phyloP scores from a whole-genome alignment of 352 stramenopile species.

The Globisporangium viniferum region DNA sequence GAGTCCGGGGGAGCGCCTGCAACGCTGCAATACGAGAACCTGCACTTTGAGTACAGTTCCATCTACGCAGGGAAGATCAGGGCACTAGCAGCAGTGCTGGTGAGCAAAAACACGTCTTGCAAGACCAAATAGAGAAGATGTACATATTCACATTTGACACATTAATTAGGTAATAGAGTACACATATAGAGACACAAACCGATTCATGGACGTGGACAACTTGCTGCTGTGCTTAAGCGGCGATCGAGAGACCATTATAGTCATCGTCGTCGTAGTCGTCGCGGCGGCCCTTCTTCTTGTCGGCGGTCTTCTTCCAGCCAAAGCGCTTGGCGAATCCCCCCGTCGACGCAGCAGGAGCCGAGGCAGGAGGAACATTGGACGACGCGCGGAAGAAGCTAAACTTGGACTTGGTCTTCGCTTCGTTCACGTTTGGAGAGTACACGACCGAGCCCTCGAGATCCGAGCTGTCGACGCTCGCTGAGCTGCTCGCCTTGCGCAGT shows the following conservation, averaged over 20 bases:
- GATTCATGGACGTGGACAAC: neutral
- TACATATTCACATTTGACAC: constrained; percentile 6
- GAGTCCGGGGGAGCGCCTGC: neutral
- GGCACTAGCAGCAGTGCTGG: constrained; percentile 9
- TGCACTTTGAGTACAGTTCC: constrained; percentile 18
- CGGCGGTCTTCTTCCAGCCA: constrained; percentile 20
- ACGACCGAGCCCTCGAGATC: constrained; percentile 15
- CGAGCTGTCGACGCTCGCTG: constrained; percentile 8
- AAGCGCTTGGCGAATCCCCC: constrained; percentile 19
- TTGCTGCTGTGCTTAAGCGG: neutral
- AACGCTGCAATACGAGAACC: neutral
- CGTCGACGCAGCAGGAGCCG: constrained; percentile 3
- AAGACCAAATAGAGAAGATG: constrained; percentile 2
- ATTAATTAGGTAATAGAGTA: constrained; percentile 15
- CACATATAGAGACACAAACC: constrained; percentile 5
- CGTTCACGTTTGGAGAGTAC: constrained; percentile 14
- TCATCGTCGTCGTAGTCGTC: constrained; percentile 8
- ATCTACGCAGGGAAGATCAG: constrained; percentile 14
- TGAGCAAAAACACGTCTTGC: neutral
- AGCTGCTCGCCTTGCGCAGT: constrained; percentile 19
- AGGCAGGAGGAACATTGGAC: neutral
- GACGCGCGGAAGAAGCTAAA: constrained; percentile 14
- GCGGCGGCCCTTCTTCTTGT: constrained; percentile 11
- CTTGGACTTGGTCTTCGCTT: constrained; percentile 18
- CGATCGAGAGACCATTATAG: constrained; percentile 5